These are phyloP conservation scores for Eimeria acervulina DNA, from an alignment of 169 alveolate genomes.

Conservation along the genomic window DNA sequence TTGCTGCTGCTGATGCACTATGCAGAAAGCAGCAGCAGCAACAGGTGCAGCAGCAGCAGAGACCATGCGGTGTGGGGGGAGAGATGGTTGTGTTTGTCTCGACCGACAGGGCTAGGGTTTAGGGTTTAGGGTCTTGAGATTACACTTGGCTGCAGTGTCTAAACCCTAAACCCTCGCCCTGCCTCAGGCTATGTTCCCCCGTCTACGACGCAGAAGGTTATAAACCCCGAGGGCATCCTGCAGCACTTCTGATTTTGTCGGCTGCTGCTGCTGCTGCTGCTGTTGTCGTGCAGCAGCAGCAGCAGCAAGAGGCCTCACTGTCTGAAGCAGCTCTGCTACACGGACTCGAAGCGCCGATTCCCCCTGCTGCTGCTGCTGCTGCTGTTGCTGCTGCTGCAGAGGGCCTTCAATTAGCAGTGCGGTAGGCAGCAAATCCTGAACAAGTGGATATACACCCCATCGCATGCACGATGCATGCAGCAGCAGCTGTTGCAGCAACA, in stretches of 20 bases:
- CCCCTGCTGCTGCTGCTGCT: conserved; percentile 43
- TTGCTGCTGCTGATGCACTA: not conserved
- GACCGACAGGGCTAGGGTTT: too few relatives aligned
- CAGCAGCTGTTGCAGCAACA: conserved; percentile 21
- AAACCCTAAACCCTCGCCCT: not conserved
- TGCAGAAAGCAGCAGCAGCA: not conserved
- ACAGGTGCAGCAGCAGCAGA: not conserved
- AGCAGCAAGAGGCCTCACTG: conserved; percentile 59
- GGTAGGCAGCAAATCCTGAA: conserved; percentile 18
- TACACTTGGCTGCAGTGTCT: not conserved
- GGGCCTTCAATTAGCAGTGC: conserved; percentile 50
- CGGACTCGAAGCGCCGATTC: not conserved
- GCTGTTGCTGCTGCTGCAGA: conserved; percentile 61
- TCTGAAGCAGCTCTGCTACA: not conserved
- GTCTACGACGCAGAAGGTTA: not conserved
- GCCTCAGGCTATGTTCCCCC: not conserved
- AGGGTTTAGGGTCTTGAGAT: too few relatives aligned
- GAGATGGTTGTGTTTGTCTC: not conserved
- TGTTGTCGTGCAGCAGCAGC: conserved; percentile 61
- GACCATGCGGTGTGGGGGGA: not conserved
- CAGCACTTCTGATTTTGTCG: not conserved
- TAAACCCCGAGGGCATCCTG: conserved; percentile 40
- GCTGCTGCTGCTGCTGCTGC: conserved; percentile 63
- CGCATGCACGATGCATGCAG: conserved; percentile 49
- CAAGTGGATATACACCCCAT: not conserved